A percentile compares a stretch with the other conserved stretches of the same genome.
Conservation (phyloP, 306 rosid genomes). For the Medicago arabica region DNA sequence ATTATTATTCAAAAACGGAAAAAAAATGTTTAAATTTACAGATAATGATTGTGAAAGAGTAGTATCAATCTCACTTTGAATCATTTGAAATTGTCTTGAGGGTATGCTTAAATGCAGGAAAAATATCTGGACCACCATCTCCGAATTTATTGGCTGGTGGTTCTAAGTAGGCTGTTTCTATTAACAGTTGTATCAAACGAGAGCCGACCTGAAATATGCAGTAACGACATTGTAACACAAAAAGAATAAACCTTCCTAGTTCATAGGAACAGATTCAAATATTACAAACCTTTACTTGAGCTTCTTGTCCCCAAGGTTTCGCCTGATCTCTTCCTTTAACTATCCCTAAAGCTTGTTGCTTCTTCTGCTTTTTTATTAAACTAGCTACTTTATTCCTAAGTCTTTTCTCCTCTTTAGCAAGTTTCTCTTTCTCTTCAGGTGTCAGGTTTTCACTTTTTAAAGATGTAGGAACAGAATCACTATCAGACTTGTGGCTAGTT, state of each 20-base stretch:
- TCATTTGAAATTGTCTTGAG: slow-evolving; percentile 61
- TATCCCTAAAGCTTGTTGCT: slow-evolving; percentile 58
- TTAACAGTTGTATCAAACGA: slow-evolving; percentile 72
- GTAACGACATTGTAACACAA: slow-evolving; percentile 36
- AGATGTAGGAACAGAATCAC: slow-evolving; percentile 46
- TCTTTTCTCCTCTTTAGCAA: slow-evolving; percentile 45
- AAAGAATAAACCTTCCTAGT: slow-evolving; percentile 15
- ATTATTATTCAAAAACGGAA: slow-evolving; percentile 27
- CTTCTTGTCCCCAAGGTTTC: slow-evolving; percentile 93
- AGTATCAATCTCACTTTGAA: slow-evolving; percentile 61
- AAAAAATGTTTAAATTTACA: slow-evolving; percentile 25
- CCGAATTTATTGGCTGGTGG: slow-evolving; percentile 76
- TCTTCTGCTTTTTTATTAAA: slow-evolving; percentile 71
- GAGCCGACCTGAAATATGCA: slow-evolving; percentile 74
- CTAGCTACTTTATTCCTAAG: slow-evolving; percentile 59
- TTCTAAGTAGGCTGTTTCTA: slow-evolving; percentile 88
- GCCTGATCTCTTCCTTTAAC: slow-evolving; percentile 62
- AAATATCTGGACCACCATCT: slow-evolving; percentile 71
- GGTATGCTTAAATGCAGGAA: slow-evolving; percentile 83
- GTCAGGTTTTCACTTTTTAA: slow-evolving; percentile 40
- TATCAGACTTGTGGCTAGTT: slow-evolving; percentile 41
- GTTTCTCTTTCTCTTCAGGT: slow-evolving; percentile 44
- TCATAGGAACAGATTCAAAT: slow-evolving; percentile 33
- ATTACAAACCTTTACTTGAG: slow-evolving; percentile 87
- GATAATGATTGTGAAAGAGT: slow-evolving; percentile 25